Conservation (phyloP, 2,329 filamentous ascomycete species). For the Apiospora rasikravindrae region DNA sequence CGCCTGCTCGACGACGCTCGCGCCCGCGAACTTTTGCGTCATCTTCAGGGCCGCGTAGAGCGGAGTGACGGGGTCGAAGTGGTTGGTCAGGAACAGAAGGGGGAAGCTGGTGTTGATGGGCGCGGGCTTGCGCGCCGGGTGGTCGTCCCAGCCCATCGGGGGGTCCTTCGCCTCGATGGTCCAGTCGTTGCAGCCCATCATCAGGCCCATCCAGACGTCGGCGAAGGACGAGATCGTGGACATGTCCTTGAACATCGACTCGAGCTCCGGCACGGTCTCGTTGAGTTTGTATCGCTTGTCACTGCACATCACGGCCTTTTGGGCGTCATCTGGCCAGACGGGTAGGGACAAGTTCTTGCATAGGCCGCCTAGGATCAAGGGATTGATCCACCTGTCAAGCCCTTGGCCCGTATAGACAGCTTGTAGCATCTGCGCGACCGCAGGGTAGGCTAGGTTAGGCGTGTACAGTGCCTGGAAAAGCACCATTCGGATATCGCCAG, state of each 20-base stretch:
- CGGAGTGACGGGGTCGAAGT: slow-evolving; percentile 64
- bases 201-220: slow-evolving; percentile 42
- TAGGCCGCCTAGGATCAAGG: slow-evolving; percentile 23
- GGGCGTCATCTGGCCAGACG: slow-evolving; percentile 36
- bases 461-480: slow-evolving; percentile 44
- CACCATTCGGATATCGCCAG: slow-evolving; percentile 42
- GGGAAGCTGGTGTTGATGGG: slow-evolving; percentile 54
- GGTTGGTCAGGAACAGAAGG: slow-evolving; percentile 62
- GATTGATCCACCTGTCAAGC: slow-evolving; percentile 23
- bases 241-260: slow-evolving; percentile 37
- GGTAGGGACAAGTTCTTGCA: slow-evolving; percentile 33
- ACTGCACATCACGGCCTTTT: slow-evolving; percentile 39
- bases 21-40: slow-evolving; percentile 42
- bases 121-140: slow-evolving; percentile 35
- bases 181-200: slow-evolving; percentile 43
- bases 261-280: slow-evolving; percentile 36
- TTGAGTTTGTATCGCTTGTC: slow-evolving; percentile 44
- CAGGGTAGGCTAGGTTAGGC: slow-evolving; percentile 39
- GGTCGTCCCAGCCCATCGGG: slow-evolving; percentile 38
- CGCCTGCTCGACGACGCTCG: slow-evolving; percentile 45
- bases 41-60: slow-evolving; percentile 50
- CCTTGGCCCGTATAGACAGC: slow-evolving; percentile 33
- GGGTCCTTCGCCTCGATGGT: slow-evolving; percentile 39
- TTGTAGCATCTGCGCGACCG: slow-evolving; percentile 41
- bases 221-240: slow-evolving; percentile 41